Conservation (phyloP, 1,139 yeast species). For the Blastobotrys serpentis region DNA sequence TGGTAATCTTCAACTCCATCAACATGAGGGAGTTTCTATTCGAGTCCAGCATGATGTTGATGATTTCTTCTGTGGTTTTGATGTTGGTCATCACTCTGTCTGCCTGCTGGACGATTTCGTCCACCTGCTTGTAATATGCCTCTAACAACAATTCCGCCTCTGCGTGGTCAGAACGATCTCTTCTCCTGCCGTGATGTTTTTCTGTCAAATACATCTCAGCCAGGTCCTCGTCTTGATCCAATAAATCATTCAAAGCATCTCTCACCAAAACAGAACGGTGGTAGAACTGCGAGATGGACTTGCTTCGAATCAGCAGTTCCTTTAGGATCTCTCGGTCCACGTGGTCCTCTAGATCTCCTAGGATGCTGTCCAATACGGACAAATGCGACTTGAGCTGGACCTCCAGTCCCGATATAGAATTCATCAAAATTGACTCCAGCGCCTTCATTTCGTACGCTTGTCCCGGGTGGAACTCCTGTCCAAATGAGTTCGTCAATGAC, state of each 20-base stretch:
- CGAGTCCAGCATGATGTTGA: constrained; percentile 90
- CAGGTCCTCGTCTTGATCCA: constrained; percentile 87
- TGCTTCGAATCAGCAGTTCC: constrained; percentile 72
- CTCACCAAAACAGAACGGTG: constrained; percentile 80
- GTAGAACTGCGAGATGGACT: constrained; percentile 69
- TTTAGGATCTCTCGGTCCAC: constrained; percentile 78
- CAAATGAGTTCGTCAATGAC: not conserved
- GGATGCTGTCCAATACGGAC: constrained; percentile 63
- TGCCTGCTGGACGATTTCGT: constrained; percentile 93
- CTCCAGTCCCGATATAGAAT: constrained; percentile 76
- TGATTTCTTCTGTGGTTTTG: constrained; percentile 94
- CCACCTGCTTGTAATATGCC: constrained; percentile 91
- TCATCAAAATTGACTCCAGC: constrained; percentile 77
- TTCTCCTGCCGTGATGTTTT: constrained; percentile 37
- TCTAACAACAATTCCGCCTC: constrained; percentile 91
- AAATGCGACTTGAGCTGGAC: constrained; percentile 75
- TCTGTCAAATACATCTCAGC: constrained; percentile 78
- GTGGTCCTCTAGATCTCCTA: constrained; percentile 76
- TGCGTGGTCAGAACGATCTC: constrained; percentile 47
- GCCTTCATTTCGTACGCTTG: constrained; percentile 78
- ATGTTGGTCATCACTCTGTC: constrained; percentile 83
- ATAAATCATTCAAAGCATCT: constrained; percentile 76
- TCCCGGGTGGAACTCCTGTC: constrained; percentile 25
- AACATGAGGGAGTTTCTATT: constrained; percentile 93
- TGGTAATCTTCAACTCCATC: constrained; percentile 77